Base-by-base conservation (phyloP, 1,139 yeast species). In the Pichia sp. region DNA sequence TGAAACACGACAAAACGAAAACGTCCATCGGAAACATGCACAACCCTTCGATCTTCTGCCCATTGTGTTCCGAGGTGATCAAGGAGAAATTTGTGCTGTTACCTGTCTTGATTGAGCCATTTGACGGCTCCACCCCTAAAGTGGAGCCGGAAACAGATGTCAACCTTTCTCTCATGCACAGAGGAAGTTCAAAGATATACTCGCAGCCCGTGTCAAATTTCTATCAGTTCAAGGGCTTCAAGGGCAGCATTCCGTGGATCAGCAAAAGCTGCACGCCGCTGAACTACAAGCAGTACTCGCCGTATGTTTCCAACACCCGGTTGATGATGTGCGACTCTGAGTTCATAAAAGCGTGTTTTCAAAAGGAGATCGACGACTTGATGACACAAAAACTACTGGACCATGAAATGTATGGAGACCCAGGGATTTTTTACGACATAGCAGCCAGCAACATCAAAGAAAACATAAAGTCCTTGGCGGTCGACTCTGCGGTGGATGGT, bases 41-140 rank as follows among this genome's bases (percentile, higher is more conserved):
- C 31, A 56, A 57, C 30, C 54, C 58, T 5, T 46, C 53, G 10
- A 58, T 61, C 15, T 53, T 55, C 54, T 95, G 99, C 67, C 99
- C 99, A 0, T 72, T 95, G 29, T 95, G 99, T 69, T 78, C 84
- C 5, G 84, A 84, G 49, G 72, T 80, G 34, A 82, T 93, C 15
- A 76, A 84, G 46, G 78, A 80, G 41, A 70, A 72, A 8, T 68
- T 64, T 43, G 84, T 82, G 51, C 74, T 85, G 8, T 78, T 84
- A 56, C 95, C 97, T 0, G 98, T 90, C 2, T 71, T 86, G 57
- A 75, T 85, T 26, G 60, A 58, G 54, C 72, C 72, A 32, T 66
- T 77, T 3, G 87, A 85, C 62, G 85, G 80, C 48, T 87, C 81
- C 55, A 72, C 75, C 2, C 96, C 96, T 0, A 76, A 75, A 50